Evolutionary conservation across 2,329 filamentous ascomycete species (phyloP), one percentile per base, ranked within the genome.

Genomic region (Gremmenia infestans): DNA sequence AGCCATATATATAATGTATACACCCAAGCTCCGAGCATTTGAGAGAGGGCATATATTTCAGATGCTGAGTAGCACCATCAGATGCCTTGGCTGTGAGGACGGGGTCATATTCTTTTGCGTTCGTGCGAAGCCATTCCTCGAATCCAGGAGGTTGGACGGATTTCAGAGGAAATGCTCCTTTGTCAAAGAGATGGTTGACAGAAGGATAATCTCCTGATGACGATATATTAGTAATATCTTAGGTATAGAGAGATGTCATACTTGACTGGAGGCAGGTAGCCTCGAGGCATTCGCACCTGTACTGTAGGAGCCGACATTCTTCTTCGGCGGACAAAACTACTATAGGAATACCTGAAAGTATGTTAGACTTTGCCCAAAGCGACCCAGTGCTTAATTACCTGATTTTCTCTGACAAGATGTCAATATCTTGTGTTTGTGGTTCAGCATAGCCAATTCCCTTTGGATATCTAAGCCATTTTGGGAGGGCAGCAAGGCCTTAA

Each of bases 401-500:
- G 12, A 35, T 25, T 40, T 35, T 28, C 28, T 35, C n/a, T 50
- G 48, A 25, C 48, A 50, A 3, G 28, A 22, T 25, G 37, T 50
- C 48, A 50, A 50, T 3, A 50, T 50, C 17, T 50, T 50, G 35
- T 50, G 48, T 25, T 50, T 50, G 35, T 50, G 48, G 22, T 40
- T 50, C 8, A 50, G 19, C 48, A 50, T 50, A 7, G 14, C 22
- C 48, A 19, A n/a, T 19, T 50, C 48, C 32, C 35, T n/a, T 23
- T 35, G 32, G 25, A 11, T 22, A 39, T 50, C 36, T 6, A 50
- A 11, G 14, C 32, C 48, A 50, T 50, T 37, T 19, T 39, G 37
- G 32, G 35, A n/a, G 8, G 48, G 48, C n/a, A 50, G 22, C 35
- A 50, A 23, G 19, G 48, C 28, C 36, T 40, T 22, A 23, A 50